These are phyloP conservation scores for Pseudogymnoascus sp. DNA, from an alignment of 2,329 filamentous ascomycete species.

Conservation along the genomic window DNA sequence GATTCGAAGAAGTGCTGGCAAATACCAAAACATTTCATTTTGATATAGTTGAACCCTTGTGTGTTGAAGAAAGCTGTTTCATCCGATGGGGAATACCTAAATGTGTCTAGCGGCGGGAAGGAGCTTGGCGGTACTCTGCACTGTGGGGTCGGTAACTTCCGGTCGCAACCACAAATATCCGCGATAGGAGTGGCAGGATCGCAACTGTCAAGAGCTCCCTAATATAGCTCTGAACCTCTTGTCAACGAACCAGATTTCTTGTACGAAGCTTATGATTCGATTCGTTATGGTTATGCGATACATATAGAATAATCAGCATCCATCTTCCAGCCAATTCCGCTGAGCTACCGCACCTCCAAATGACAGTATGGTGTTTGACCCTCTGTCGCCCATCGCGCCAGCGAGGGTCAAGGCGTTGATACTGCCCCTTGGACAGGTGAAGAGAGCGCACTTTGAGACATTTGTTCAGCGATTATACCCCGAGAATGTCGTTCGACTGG, in stretches of 20 bases:
- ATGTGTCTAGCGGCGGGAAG: conserved; percentile 5
- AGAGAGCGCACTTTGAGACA: conserved; percentile 65
- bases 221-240: not conserved
- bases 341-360: conserved; percentile 23
- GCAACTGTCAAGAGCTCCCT: not conserved
- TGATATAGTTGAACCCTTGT: not conserved
- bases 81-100: conserved; percentile 1
- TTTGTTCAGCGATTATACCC: conserved; percentile 72
- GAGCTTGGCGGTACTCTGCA: not conserved
- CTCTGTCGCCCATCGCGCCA: conserved; percentile 82
- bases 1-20: not conserved
- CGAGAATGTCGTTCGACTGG: conserved; percentile 74
- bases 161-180: conserved; percentile 7
- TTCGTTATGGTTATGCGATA: conserved; percentile 1
- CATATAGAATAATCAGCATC: not conserved
- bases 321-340: not conserved
- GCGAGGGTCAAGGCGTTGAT: conserved; percentile 84
- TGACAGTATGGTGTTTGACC: conserved; percentile 76
- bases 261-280: conserved; percentile 1
- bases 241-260: not conserved
- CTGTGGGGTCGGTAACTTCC: conserved; percentile 3
- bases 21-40: not conserved
- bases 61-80: not conserved
- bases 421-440: conserved; percentile 80
- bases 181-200: conserved; percentile 6